A percentile compares a stretch with the other conserved stretches of the same genome.
Conservation (phyloP, 768 basidiomycete genomes). For the Suillus hirtellus region DNA sequence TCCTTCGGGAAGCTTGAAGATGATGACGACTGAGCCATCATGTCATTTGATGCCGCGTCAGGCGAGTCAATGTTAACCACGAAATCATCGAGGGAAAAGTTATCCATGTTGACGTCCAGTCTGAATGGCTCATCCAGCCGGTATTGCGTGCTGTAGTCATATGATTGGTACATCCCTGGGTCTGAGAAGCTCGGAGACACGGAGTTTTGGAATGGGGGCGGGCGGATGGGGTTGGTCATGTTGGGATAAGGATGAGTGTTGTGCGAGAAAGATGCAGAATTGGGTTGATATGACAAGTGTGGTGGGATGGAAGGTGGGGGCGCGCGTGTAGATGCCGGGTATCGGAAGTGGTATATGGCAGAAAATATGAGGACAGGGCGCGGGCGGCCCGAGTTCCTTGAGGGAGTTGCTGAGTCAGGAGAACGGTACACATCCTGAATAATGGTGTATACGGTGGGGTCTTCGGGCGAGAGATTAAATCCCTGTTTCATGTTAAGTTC, state of each 20-base stretch:
- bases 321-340: conserved; percentile 26
- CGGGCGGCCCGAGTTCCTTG: conserved; percentile 21
- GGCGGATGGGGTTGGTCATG: neutral
- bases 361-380: conserved; percentile 47
- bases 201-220: conserved; percentile 14
- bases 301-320: conserved; percentile 21
- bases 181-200: conserved; percentile 2
- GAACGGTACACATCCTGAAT: conserved; percentile 56
- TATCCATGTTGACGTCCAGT: conserved; percentile 30
- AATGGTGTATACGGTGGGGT: conserved; percentile 67
- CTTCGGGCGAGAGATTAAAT: conserved; percentile 34
- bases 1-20: conserved; percentile 30
- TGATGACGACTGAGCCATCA: conserved; percentile 20
- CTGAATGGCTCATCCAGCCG: conserved; percentile 31
- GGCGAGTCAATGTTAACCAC: conserved; percentile 15
- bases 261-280: neutral
- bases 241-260: conserved; percentile 9
- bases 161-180: neutral
- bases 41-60: conserved; percentile 13
- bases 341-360: conserved; percentile 59
- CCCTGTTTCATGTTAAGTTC: conserved; percentile 18
- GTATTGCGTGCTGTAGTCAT: conserved; percentile 20
- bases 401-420: conserved; percentile 25
- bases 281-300: neutral
- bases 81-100: conserved; percentile 29